Evolutionary conservation across 2,329 filamentous ascomycete genomes (phyloP), one percentile per base, ranked within the genome.

Genomic region (Colletotrichum cuscutae): DNA sequence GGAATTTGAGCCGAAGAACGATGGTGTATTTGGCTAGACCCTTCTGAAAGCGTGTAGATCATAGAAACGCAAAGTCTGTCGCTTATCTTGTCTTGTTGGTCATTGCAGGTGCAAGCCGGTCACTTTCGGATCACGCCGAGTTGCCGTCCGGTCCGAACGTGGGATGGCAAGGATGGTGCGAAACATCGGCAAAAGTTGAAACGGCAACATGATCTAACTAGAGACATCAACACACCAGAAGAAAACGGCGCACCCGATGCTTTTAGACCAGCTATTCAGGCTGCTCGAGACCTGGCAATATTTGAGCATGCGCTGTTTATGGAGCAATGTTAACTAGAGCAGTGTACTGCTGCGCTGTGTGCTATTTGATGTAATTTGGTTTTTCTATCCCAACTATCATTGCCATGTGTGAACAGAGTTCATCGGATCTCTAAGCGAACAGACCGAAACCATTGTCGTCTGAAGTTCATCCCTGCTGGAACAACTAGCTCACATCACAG

Each of bases 1-100:
- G 2, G 60, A 69, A 2, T 69, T 72, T 1, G 46, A 72, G 2
- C 65, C 70, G 5, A 72, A 69, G 60, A 69, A 69, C 28, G 65
- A 72, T 5, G 65, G 59, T 1, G 70, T 72, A 3, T 69, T 72
- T 30, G 70, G 70, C 3, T 72, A 53, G 24, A 65, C 1, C 19
- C 9, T 19, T 19, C 7, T n/a, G 42, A n/a, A n/a, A 4, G 15
- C 19, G 19, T n/a, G 42, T 19, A 49, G 37, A 49, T 49, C 8
- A 19, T n/a, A 49, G 42, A 49, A 11, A n/a, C 7, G 19, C 42
- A 9, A 49, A n/a, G 42, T n/a, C 42, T 49, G 42, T 49, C 42
- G 42, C 42, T 49, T 11, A 4, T 49, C 15, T 49, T 19, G 42
- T n/a, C 15, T n/a, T 8, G 8, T 9, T n/a, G 19, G 19, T n/a